Evolutionary conservation across 495 filamentous ascomycete genomes (phyloP).

Genomic region (Penicillium paradoxum): DNA sequence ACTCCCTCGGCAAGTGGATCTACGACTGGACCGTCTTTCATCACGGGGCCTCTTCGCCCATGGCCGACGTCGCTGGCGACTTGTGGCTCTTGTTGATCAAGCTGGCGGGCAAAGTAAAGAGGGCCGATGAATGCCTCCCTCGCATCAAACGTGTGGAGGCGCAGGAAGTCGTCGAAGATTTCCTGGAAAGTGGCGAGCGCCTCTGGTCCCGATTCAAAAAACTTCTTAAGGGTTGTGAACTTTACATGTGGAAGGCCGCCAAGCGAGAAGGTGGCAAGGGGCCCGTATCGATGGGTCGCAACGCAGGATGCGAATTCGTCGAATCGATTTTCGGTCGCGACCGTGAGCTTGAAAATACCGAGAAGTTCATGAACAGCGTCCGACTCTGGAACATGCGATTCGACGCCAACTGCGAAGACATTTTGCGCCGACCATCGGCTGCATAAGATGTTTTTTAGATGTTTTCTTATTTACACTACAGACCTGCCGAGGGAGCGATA

Average conservation of each 20-base stretch:
- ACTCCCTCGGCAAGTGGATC: slow-evolving; percentile 97
- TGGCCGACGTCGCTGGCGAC: slow-evolving; percentile 89
- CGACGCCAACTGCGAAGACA: slow-evolving; percentile 93
- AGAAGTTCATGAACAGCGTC: slow-evolving; percentile 89
- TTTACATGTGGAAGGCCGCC: slow-evolving; percentile 82
- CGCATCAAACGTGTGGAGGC: slow-evolving; percentile 67
- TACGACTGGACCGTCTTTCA: slow-evolving; percentile 99
- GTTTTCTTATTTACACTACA: neutral
- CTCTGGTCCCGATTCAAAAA: slow-evolving; percentile 82
- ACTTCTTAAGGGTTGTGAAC: slow-evolving; percentile 84
- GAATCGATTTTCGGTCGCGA: slow-evolving; percentile 94
- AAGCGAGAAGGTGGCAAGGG: slow-evolving; percentile 57
- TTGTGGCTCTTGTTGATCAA: slow-evolving; percentile 94
- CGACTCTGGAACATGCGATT: slow-evolving; percentile 94
- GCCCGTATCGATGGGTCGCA: slow-evolving; percentile 78
- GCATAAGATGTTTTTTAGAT: slow-evolving; percentile 11
- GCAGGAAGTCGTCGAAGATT: slow-evolving; percentile 80
- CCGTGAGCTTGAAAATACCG: slow-evolving; percentile 85
- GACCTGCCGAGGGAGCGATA: neutral
- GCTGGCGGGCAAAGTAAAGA: slow-evolving; percentile 92
- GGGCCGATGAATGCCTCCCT: slow-evolving; percentile 74
- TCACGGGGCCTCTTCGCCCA: slow-evolving; percentile 78
- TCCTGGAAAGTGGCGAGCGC: slow-evolving; percentile 85
- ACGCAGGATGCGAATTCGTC: slow-evolving; percentile 92
- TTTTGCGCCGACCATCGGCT: slow-evolving; percentile 53